Base-by-base conservation (phyloP, 2,329 filamentous ascomycete species). In the Monilinia aucupariae region DNA sequence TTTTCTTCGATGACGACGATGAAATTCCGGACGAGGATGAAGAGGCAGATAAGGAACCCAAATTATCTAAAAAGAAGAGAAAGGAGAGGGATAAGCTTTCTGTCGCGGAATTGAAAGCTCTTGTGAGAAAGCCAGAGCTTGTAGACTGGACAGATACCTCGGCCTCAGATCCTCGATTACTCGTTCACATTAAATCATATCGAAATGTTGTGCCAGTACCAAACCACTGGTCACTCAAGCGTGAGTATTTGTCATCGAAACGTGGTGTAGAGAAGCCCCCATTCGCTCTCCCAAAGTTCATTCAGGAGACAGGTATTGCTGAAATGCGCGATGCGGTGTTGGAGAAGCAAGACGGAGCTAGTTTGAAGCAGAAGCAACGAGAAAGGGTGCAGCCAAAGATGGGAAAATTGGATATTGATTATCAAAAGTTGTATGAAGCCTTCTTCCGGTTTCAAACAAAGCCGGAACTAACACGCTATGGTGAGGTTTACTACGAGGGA, bases 381-480 rank as follows among this genome's bases (percentile, higher is more conserved):
- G 94, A 97, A 76, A 84, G 94, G 52, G 94, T 99, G 15, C 88
- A 92, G 67, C 92, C 92, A 34, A 97, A 97, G 78, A 94, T 97
- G 84, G 94, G 94, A 66, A 96, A 94, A 76, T 82, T 99, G 58
- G 94, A 99, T 75, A 97, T 99, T 69, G 94, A 99, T 76, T 99
- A 99, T 76, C 91, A 96, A 74, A 97, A 94, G 75, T 85, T 97
- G 61, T 97, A 97, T 78, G 94, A 97, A 74, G 94, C 94, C 4
- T 99, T 99, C 80, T 99, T 99, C 81, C 86, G 92, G 64, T 96
- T 96, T 74, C 94, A 99, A 78, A 96, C 91, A 48, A 99, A 99
- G 77, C 94, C 94, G 0, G 87, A 92, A 70, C 79, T 99, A 67
- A 97, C 94, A 39, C 85, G 92, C 50, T 99, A 96, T 71, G 94